Conservation (phyloP, 176 grass and related monocot species). For the Aegilops longissima region DNA sequence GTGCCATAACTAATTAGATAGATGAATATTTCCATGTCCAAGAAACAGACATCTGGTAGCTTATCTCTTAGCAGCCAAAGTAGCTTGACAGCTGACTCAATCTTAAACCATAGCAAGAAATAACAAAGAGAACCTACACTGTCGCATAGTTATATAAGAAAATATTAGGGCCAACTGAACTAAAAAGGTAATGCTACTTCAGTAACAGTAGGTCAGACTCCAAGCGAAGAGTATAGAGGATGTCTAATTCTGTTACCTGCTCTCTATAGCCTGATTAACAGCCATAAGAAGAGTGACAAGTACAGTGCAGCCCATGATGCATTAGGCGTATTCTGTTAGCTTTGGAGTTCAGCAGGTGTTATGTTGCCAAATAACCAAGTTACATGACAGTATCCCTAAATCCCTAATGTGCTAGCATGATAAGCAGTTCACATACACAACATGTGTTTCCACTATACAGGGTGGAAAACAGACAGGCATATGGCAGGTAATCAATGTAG, state of each 20-base stretch:
- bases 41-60: not conserved
- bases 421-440: not conserved
- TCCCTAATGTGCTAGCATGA: not conserved
- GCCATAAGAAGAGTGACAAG: not conserved
- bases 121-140: not conserved
- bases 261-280: not conserved
- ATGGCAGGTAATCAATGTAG: conserved; percentile 11
- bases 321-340: not conserved
- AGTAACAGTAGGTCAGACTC: not conserved
- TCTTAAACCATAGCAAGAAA: not conserved
- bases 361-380: not conserved
- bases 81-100: not conserved
- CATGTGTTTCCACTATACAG: not conserved
- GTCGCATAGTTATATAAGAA: not conserved
- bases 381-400: not conserved
- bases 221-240: not conserved
- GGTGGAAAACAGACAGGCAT: not conserved
- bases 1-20: not conserved
- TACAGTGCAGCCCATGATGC: not conserved
- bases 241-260: not conserved
- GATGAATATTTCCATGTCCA: not conserved
- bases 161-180: not conserved
- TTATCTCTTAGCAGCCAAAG: not conserved
- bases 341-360: not conserved
- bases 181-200: conserved; percentile 10